Percentiles rank a stretch among this genome's conserved stretches.
These are phyloP conservation scores for Cytospora chrysosperma DNA, from an alignment of 2,329 filamentous ascomycete genomes.

Conservation along the genomic window DNA sequence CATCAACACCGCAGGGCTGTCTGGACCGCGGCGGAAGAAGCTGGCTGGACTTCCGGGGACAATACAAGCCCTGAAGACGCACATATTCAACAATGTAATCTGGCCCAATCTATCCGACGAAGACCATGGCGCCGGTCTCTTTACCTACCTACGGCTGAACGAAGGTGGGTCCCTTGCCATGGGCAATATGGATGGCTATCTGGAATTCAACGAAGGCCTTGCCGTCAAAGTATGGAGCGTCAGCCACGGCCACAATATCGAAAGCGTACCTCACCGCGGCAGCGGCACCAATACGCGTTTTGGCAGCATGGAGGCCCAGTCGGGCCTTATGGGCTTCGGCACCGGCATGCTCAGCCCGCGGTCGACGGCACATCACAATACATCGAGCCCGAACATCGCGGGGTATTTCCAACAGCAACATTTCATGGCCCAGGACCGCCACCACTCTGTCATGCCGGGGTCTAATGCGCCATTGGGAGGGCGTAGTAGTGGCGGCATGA, in stretches of 20 bases:
- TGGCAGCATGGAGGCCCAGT: conserved; percentile 49
- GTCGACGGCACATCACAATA: conserved; percentile 29
- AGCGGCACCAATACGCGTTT: conserved; percentile 52
- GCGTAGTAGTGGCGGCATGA: not conserved
- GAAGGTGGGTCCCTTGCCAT: conserved; percentile 86
- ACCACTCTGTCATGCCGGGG: conserved; percentile 16
- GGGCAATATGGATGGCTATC: conserved; percentile 78
- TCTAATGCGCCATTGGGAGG: conserved; percentile 11
- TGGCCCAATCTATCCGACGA: conserved; percentile 98
- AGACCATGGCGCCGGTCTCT: conserved; percentile 86
- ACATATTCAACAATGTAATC: conserved; percentile 97
- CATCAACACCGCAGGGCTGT: conserved; percentile 86
- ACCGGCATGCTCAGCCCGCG: conserved; percentile 30
- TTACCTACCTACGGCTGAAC: conserved; percentile 84
- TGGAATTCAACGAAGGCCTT: conserved; percentile 86
- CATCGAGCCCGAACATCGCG: conserved; percentile 25
- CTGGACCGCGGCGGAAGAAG: conserved; percentile 77
- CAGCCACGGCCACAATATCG: conserved; percentile 87
- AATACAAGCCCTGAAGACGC: conserved; percentile 86
- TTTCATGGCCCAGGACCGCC: conserved; percentile 27
- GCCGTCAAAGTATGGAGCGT: conserved; percentile 84
- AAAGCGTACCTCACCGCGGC: conserved; percentile 64
- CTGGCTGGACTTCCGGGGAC: conserved; percentile 83
- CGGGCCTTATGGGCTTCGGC: conserved; percentile 24
- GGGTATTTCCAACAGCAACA: conserved; percentile 29